phyloP scores from a whole-genome alignment of 2,329 filamentous ascomycete genomes.

The Sordariomycetes sp. region DNA sequence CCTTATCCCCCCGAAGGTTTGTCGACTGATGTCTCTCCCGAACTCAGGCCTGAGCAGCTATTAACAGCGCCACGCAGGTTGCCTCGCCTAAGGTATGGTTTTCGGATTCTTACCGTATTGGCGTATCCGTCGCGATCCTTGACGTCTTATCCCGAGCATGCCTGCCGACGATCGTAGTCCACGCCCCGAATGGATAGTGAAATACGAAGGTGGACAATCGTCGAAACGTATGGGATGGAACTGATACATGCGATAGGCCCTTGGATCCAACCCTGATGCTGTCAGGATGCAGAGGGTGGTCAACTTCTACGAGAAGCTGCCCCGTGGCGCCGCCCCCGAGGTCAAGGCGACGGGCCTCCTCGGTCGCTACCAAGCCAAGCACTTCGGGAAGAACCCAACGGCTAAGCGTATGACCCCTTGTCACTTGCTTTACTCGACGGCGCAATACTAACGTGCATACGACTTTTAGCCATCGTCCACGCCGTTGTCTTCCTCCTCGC shows the following conservation, averaged over 20 bases:
- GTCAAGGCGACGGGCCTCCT: constrained; percentile 70
- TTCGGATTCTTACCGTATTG: background rate
- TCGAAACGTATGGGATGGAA: background rate
- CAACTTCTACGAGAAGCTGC: constrained; percentile 97
- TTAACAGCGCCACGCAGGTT: constrained; percentile 35
- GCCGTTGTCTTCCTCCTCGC: constrained; percentile 63
- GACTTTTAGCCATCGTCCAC: constrained; percentile 69
- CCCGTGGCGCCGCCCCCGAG: constrained; percentile 80
- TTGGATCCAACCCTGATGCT: constrained; percentile 90
- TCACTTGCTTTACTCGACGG: constrained; percentile 12
- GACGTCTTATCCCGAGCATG: background rate
- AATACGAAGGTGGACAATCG: background rate
- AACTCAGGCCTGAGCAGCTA: constrained; percentile 2
- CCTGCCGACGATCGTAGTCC: background rate
- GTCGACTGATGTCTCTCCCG: constrained; percentile 10
- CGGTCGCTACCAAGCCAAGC: constrained; percentile 76
- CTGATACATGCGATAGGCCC: constrained; percentile 47
- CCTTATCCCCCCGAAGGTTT: constrained; percentile 97
- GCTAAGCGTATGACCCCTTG: constrained; percentile 58
- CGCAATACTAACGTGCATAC: constrained; percentile 9
- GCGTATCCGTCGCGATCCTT: background rate
- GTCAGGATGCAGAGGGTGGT: constrained; percentile 96
- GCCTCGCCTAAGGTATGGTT: constrained; percentile 70
- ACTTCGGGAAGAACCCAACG: constrained; percentile 92
- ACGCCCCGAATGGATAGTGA: background rate